Evolutionary conservation across 805 yeast genomes (phyloP), one percentile per base, ranked within the genome.

Genomic region (Pichia sporocuriosa): DNA sequence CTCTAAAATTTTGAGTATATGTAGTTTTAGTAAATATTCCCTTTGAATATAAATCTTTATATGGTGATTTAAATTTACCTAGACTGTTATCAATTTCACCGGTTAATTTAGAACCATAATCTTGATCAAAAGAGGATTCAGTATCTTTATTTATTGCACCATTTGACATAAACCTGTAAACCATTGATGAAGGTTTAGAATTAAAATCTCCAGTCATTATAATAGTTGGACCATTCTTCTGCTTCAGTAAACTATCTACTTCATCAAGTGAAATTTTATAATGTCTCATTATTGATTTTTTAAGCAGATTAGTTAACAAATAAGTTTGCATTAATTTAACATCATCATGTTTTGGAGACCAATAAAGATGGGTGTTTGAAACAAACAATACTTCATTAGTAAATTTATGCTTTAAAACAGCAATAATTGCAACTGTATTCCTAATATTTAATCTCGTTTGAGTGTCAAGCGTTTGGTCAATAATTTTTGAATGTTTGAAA

Each of bases 291-390:
- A 59, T 50, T 46, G 65, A 46, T 48, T 59, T 39, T 34, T 44
- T 43, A 1, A 68, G 30, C 4, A 62, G 47, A 23, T 57, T 54
- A 48, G 71, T 61, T 5, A 75, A 55, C 8, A 74, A 58, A 56
- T 72, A 68, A 13, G 76, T 65, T 50, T 78, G 84, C 32, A 75
- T 52, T 7, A 75, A 59, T 49, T 75, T 77, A 17, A 77, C 78
- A 49, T 75, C 79, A 36, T 70, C 68, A 38, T 63, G 69, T 47
- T 71, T 69, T 1, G 69, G 68, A 11, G 65, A 61, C 84, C 84
- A 78, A 51, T 78, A 78, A 9, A 78, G 57, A 54, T 78, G 84
- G 0, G 83, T 77, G 46, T 76, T 78, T n/a, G 77, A 61, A 2
- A 75, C 65, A 30, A 73, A 70, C 4, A 77, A 53, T 4, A 57